phyloP scores from a whole-genome alignment of 2,329 filamentous ascomycete genomes.

The Bimuria novae-zelandiae region DNA sequence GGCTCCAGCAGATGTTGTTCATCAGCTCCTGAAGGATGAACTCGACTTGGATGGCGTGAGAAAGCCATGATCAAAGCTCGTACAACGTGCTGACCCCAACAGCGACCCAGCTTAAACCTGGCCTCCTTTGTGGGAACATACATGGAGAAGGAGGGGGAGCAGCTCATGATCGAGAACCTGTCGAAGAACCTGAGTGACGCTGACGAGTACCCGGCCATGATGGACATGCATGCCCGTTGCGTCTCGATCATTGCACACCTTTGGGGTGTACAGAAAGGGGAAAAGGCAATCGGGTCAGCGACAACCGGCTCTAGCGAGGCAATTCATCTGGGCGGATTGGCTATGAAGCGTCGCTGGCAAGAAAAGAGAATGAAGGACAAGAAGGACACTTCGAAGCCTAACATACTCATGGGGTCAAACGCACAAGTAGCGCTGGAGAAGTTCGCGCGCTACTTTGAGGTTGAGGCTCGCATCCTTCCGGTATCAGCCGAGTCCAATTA shows the following conservation, averaged over 20 bases:
- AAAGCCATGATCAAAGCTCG: neutral
- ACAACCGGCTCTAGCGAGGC: constrained; percentile 74
- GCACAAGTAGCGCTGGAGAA: constrained; percentile 75
- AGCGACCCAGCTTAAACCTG: constrained; percentile 69
- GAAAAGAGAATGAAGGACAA: constrained; percentile 63
- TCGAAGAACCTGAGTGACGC: constrained; percentile 75
- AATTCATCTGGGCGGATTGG: constrained; percentile 70
- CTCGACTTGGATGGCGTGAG: constrained; percentile 43
- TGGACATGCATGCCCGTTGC: constrained; percentile 67
- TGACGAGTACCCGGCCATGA: constrained; percentile 52
- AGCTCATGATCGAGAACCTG: constrained; percentile 70
- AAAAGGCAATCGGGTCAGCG: constrained; percentile 69
- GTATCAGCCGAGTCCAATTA: constrained; percentile 65
- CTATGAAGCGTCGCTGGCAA: constrained; percentile 78
- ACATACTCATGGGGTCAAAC: constrained; percentile 76
- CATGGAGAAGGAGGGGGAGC: constrained; percentile 68
- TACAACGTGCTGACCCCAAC: constrained; percentile 48
- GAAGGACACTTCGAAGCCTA: constrained; percentile 67
- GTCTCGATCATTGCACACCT: constrained; percentile 70
- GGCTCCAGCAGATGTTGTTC: constrained; percentile 65
- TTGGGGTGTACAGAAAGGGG: constrained; percentile 65
- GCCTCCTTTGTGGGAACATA: constrained; percentile 73
- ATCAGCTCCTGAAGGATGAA: constrained; percentile 61
- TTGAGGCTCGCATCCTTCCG: constrained; percentile 68
- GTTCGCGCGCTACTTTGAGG: constrained; percentile 75